Base-by-base conservation (phyloP, 2,329 filamentous ascomycete genomes). In the Fusarium phyllophilum region DNA sequence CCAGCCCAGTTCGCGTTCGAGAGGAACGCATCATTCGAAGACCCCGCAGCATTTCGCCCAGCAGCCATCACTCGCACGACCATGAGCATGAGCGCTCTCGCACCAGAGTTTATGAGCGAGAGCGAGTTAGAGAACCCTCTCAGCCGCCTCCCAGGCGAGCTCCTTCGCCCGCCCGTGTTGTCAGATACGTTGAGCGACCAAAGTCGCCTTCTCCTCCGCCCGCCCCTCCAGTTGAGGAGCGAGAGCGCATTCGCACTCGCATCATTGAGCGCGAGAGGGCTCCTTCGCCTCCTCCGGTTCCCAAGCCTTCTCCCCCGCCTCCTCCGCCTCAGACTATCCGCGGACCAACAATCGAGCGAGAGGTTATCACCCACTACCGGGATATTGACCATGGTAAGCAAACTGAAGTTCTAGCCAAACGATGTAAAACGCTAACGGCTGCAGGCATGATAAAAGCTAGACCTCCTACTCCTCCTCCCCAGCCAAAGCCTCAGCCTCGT, bases 351-450 rank as follows among this genome's bases (percentile, higher is more conserved):
- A 94, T 97, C 76, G 93, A 96, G 82, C 91, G 96, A 78, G 94
- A 97, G 80, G 91, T 97, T 66, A 95, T 97, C 74, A 97, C 94
- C 1, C 94, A 96, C 83, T 96, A 96, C 80, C 89, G 92, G 66
- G 93, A 96, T 79, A 92, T 97, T 76, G 93, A 97, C 79, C 94
- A 97, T 83, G 95, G 93, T 94, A 86, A 80, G 90, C 34, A 44
- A 13, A 39, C 18, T 14, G 12, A 51, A 52, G 9, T 33, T 33
- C 20, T 10, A 31, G 14, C 11, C 29, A 52, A n/a, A n/a, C 13
- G 26, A 24, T n/a, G 20, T 41, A 46, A 38, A 67, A 44, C 13
- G 17, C 68, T 78, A 57, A 78, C 62, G 29, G 18, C 39, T 38
- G 31, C 66, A 90, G 88, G 87, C 44, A 80, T 88, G 45, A 80